Conservation (phyloP, 2,329 filamentous ascomycete genomes). For the Xylaria sp. region DNA sequence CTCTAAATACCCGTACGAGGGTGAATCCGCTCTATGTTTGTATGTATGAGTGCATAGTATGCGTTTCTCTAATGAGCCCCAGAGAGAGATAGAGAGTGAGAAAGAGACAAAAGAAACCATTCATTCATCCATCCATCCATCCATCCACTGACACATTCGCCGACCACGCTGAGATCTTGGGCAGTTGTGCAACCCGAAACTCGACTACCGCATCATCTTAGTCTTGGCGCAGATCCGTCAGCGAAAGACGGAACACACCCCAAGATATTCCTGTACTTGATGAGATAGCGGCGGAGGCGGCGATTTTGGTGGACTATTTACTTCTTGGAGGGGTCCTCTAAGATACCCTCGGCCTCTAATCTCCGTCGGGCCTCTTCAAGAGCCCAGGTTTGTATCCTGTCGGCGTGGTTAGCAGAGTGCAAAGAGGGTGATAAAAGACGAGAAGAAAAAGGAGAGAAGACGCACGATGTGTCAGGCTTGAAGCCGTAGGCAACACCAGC, state of each 20-base stretch:
- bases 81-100: neutral
- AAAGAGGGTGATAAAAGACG: neutral
- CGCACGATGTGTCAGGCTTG: slow-evolving; percentile 98
- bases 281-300: neutral
- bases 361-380: slow-evolving; percentile 95
- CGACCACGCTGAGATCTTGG: neutral
- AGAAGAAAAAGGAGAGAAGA: slow-evolving; percentile 48
- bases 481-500: slow-evolving; percentile 87
- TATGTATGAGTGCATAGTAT: slow-evolving; percentile 18
- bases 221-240: neutral
- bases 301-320: slow-evolving; percentile 5
- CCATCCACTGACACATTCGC: neutral
- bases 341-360: slow-evolving; percentile 94
- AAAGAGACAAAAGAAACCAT: slow-evolving; percentile 1
- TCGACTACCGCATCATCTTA: neutral
- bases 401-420: neutral
- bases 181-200: neutral
- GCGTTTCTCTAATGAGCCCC: slow-evolving; percentile 28
- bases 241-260: neutral
- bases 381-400: slow-evolving; percentile 98
- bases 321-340: slow-evolving; percentile 80
- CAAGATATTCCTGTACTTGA: neutral
- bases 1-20: slow-evolving; percentile 14
- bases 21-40: slow-evolving; percentile 33
- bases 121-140: neutral